Evolutionary conservation across 2,329 filamentous ascomycete species (phyloP).

Genomic region (Penicillium sclerotiorum): DNA sequence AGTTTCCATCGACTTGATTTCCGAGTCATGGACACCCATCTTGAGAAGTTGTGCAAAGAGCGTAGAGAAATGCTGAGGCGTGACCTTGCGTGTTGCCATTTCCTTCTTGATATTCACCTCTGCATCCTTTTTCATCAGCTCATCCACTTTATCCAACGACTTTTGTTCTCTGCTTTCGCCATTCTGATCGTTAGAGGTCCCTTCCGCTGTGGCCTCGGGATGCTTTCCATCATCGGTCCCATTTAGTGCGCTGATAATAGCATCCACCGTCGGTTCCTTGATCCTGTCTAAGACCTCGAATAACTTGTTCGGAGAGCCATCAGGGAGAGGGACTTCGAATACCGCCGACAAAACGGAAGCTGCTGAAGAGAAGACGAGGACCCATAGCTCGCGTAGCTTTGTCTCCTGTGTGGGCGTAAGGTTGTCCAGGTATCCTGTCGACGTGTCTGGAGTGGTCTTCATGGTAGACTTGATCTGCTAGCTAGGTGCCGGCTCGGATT

Average conservation of each 20-base stretch:
- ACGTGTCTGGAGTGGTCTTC: conserved; percentile 42
- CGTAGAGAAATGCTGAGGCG: conserved; percentile 17
- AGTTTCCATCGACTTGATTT: conserved; percentile 21
- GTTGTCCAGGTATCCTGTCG: conserved; percentile 62
- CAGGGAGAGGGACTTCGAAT: conserved; percentile 40
- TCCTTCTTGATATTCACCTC: conserved; percentile 16
- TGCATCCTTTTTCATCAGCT: conserved; percentile 20
- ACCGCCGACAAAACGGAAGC: conserved; percentile 24
- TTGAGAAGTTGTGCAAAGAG: conserved; percentile 21
- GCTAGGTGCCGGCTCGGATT: too few relatives aligned
- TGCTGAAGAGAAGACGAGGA: conserved; percentile 40
- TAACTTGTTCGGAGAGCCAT: conserved; percentile 20
- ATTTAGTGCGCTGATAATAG: conserved; percentile 22
- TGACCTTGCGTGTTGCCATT: conserved; percentile 20
- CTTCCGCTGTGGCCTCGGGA: neutral
- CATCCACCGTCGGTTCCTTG: conserved; percentile 25
- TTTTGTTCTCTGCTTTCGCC: neutral
- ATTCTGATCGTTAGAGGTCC: neutral
- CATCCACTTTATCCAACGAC: conserved; percentile 20
- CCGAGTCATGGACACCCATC: conserved; percentile 18
- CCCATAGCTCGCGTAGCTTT: conserved; percentile 85
- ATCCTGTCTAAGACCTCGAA: conserved; percentile 24
- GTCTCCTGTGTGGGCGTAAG: conserved; percentile 80
- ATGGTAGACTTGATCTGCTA: conserved; percentile 5
- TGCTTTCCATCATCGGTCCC: neutral